Base-by-base conservation (phyloP, 768 basidiomycete genomes). In the Dendrothele bispora region DNA sequence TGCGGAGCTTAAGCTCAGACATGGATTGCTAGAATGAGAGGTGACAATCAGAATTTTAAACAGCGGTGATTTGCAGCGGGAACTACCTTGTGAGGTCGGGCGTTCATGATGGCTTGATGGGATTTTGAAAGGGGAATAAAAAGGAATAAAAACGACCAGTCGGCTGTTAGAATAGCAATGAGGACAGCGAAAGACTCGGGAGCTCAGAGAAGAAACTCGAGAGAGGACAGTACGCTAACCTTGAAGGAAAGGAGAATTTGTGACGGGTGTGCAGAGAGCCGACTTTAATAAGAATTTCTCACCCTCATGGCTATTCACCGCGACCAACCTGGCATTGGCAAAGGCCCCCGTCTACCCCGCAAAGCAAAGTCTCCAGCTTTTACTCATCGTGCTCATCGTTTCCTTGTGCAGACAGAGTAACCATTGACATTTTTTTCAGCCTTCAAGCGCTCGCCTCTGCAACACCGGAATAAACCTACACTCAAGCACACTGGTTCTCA, bases 1-100 rank as follows among this genome's bases (percentile, higher is more conserved):
- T 74, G n/a, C 87, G 78, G 48, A 88, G 82, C 71, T 86, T 88
- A 66, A 89, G 75, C 71, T 89, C 87, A 6, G 46, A 91, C 92
- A 98, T 95, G 60, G 91, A 91, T 79, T 94, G 93, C 79, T 80
- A 60, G 11, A 21, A 39, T 14, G 43, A 37, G 40, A 48, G 50
- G 32, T 36, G 43, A 43, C 34, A 12, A 20, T 43, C 18, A 37
- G 38, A 22, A 24, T 36, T 25, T 27, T 35, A 48, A 36, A 21
- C 14, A 29, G 20, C 25, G 25, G 5, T 50, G 51, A 38, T 35
- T 43, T 46, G 43, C 56, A 52, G 68, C 54, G 52, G 30, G 30
- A 32, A 32, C n/a, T 32, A 77, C 78, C 68, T 88, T 88, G 66
- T 86, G 86, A 21, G 85, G 84, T 58, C 86, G 82, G 48, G 81